phyloP scores from a whole-genome alignment of 1,284 basidiomycete species.

The Malassezia globosa region DNA sequence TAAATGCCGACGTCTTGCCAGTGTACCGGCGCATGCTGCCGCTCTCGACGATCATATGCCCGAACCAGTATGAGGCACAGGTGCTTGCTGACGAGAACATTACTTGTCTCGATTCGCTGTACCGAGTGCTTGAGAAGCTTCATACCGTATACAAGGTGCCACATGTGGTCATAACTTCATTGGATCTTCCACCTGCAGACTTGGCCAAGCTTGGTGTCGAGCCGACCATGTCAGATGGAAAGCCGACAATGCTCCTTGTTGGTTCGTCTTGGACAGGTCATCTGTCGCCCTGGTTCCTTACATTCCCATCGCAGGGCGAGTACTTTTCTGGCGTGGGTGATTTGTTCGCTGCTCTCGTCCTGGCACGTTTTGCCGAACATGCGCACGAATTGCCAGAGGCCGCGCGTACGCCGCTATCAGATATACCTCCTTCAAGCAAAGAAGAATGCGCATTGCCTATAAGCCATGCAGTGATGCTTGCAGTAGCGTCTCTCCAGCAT shows the following conservation, averaged over 20 bases:
- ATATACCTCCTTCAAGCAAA: not conserved
- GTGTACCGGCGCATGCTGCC: constrained; percentile 70
- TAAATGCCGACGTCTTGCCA: constrained; percentile 74
- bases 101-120: constrained; percentile 58
- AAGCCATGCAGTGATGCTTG: constrained; percentile 51
- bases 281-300: constrained; percentile 54
- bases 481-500: constrained; percentile 73
- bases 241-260: constrained; percentile 35
- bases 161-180: constrained; percentile 83
- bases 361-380: constrained; percentile 60
- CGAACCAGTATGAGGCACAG: constrained; percentile 98
- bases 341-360: constrained; percentile 82
- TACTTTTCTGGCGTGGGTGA: constrained; percentile 96
- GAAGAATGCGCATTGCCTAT: constrained; percentile 50
- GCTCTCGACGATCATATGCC: constrained; percentile 78
- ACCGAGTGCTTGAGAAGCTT: constrained; percentile 59
- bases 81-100: constrained; percentile 50
- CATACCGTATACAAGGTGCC: constrained; percentile 66
- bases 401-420: not conserved
- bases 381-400: constrained; percentile 12
- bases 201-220: constrained; percentile 22
- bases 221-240: constrained; percentile 19
- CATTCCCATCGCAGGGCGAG: constrained; percentile 69
- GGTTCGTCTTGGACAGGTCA: constrained; percentile 41
- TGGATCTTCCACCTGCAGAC: constrained; percentile 49